Percentiles rank a stretch among this genome's conserved stretches.
Evolutionary conservation across 2,329 filamentous ascomycete species (phyloP).

Genomic region (Chalaropsis thielavioides): DNA sequence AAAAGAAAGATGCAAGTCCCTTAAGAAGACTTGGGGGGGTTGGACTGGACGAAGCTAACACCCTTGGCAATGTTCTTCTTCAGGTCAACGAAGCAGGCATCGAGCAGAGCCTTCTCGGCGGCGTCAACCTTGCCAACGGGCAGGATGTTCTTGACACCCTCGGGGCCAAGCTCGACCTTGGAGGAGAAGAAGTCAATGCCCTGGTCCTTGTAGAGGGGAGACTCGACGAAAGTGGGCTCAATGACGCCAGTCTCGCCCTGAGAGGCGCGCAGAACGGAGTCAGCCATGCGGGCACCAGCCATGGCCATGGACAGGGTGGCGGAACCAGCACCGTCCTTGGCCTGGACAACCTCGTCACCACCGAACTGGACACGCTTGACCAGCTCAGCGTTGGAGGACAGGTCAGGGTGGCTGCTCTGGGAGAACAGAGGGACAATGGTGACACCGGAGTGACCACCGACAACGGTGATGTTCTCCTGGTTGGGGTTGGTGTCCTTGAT

Average conservation of each 20-base stretch:
- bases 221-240: slow-evolving; percentile 95
- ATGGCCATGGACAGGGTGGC: slow-evolving; percentile 98
- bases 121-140: slow-evolving; percentile 72
- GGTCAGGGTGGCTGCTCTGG: slow-evolving; percentile 76
- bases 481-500: slow-evolving; percentile 80
- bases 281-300: slow-evolving; percentile 72
- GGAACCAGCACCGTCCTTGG: slow-evolving; percentile 94
- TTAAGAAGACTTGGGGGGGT: slow-evolving; percentile 18
- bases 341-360: slow-evolving; percentile 97
- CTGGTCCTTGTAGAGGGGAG: slow-evolving; percentile 95
- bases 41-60: slow-evolving; percentile 38
- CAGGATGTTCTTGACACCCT: slow-evolving; percentile 88
- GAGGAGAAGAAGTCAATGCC: slow-evolving; percentile 95
- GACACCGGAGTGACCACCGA: slow-evolving; percentile 93
- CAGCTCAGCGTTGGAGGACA: slow-evolving; percentile 64
- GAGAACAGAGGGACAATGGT: slow-evolving; percentile 97
- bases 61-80: slow-evolving; percentile 96
- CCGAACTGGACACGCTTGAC: slow-evolving; percentile 96
- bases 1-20: not conserved
- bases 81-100: slow-evolving; percentile 69
- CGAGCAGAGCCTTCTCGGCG: slow-evolving; percentile 78
- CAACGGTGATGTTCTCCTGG: slow-evolving; percentile 86
- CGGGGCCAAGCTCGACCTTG: slow-evolving; percentile 87
- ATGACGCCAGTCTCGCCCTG: slow-evolving; percentile 89
- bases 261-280: slow-evolving; percentile 81